Evolutionary conservation across 2,329 filamentous ascomycete species (phyloP).

Genomic region (Cordyceps militaris): DNA sequence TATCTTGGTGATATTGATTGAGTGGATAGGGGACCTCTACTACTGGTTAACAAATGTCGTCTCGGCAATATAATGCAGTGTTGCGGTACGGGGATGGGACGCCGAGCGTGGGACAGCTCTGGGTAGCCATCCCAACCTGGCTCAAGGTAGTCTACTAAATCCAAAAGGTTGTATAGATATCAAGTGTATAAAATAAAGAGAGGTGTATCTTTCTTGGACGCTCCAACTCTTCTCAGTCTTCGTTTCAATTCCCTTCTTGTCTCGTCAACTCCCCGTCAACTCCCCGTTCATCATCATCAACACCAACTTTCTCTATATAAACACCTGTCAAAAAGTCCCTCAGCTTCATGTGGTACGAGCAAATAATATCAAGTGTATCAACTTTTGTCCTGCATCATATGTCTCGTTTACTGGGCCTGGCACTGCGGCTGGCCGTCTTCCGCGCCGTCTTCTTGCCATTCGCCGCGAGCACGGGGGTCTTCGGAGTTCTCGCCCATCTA

Average conservation of each 20-base stretch:
- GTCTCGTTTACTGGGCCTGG: constrained; percentile 55
- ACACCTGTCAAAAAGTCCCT: background rate
- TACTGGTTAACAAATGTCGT: no score
- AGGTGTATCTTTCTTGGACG: background rate
- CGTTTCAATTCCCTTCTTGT: background rate
- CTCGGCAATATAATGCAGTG: no score
- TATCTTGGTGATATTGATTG: no score
- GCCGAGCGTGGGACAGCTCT: no score
- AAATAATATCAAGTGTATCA: background rate
- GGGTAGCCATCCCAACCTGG: no score
- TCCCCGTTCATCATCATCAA: background rate
- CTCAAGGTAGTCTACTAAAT: background rate
- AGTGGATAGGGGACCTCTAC: no score
- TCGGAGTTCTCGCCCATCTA: constrained; percentile 66
- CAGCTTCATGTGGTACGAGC: background rate
- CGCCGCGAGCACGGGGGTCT: constrained; percentile 57
- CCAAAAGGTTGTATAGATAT: background rate
- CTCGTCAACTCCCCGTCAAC: background rate
- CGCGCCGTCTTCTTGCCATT: constrained; percentile 67
- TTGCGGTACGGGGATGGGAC: no score
- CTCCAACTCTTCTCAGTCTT: background rate
- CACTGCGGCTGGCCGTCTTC: constrained; percentile 63
- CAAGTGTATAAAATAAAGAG: background rate
- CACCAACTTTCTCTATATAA: constrained; percentile 1
- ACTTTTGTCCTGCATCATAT: background rate